Evolutionary conservation across 495 filamentous ascomycete genomes (phyloP).

Genomic region (Xanthoparmelia taractica): DNA sequence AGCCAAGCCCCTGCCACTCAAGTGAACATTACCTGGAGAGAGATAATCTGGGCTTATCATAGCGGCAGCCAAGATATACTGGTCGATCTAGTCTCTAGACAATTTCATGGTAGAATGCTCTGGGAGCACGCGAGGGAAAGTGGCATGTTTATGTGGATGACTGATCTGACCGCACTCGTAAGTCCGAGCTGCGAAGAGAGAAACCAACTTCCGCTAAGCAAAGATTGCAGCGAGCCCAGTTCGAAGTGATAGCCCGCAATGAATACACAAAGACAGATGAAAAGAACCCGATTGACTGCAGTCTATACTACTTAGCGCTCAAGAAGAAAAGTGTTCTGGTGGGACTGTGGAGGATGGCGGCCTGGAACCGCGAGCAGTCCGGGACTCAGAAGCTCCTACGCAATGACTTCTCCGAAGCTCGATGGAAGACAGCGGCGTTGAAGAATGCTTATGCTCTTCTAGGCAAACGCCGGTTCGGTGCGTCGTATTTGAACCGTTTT

Average conservation of each 20-base stretch:
- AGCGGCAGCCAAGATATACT: conserved; percentile 89
- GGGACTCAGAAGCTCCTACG: conserved; percentile 68
- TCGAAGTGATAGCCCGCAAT: conserved; percentile 83
- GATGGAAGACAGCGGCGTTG: conserved; percentile 83
- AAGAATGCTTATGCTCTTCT: conserved; percentile 98
- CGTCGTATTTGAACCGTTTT: background rate
- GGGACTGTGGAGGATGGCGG: conserved; percentile 92
- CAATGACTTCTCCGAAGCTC: conserved; percentile 78
- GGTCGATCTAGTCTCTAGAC: conserved; percentile 73
- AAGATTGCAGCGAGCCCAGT: conserved; percentile 55
- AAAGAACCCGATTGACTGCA: conserved; percentile 91
- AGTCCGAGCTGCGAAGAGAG: conserved; percentile 25
- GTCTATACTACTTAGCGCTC: conserved; percentile 82
- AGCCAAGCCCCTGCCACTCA: conserved; percentile 51
- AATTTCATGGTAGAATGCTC: conserved; percentile 66
- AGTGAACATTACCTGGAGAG: conserved; percentile 76
- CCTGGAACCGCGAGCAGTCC: conserved; percentile 78
- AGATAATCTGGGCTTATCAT: conserved; percentile 92
- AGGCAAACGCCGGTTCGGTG: conserved; percentile 69
- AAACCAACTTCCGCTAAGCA: conserved; percentile 24
- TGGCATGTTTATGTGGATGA: conserved; percentile 94
- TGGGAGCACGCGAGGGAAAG: conserved; percentile 83
- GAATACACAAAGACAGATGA: conserved; percentile 84
- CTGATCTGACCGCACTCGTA: conserved; percentile 67
- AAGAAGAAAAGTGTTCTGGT: conserved; percentile 86